phyloP scores from a whole-genome alignment of 805 yeast genomes.

The Cyberlindnera xishuangbannaensis region DNA sequence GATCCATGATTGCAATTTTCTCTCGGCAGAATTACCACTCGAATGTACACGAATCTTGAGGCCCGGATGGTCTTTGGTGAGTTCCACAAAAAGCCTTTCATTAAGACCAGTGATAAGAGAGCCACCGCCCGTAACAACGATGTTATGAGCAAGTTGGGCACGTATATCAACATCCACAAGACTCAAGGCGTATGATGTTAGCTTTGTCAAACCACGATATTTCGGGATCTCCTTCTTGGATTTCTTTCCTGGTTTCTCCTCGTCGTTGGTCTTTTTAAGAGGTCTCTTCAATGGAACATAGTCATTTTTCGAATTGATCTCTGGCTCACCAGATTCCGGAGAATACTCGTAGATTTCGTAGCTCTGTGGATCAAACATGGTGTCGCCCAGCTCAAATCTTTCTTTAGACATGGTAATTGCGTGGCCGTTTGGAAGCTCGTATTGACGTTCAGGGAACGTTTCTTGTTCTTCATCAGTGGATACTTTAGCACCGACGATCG shows the following conservation, averaged over 20 bases:
- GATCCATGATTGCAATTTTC: slow-evolving; percentile 81
- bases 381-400: slow-evolving; percentile 61
- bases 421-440: slow-evolving; percentile 77
- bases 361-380: slow-evolving; percentile 59
- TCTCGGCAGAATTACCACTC: slow-evolving; percentile 69
- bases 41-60: slow-evolving; percentile 80
- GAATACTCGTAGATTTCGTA: slow-evolving; percentile 33
- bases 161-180: slow-evolving; percentile 75
- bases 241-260: slow-evolving; percentile 25
- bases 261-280: slow-evolving; percentile 31
- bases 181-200: slow-evolving; percentile 50
- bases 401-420: slow-evolving; percentile 53
- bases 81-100: slow-evolving; percentile 68
- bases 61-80: slow-evolving; percentile 70
- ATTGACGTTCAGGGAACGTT: slow-evolving; percentile 36
- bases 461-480: slow-evolving; percentile 23
- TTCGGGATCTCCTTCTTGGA: slow-evolving; percentile 22
- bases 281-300: slow-evolving; percentile 69
- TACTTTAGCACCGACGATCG: slow-evolving; percentile 20
- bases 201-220: slow-evolving; percentile 49
- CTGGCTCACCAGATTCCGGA: slow-evolving; percentile 48
- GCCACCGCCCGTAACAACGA: slow-evolving; percentile 80
- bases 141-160: slow-evolving; percentile 82
- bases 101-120: slow-evolving; percentile 77
- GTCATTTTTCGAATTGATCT: slow-evolving; percentile 44